Base-by-base conservation (phyloP, 2,329 filamentous ascomycete species). In the Arthrobotrys iridis region DNA sequence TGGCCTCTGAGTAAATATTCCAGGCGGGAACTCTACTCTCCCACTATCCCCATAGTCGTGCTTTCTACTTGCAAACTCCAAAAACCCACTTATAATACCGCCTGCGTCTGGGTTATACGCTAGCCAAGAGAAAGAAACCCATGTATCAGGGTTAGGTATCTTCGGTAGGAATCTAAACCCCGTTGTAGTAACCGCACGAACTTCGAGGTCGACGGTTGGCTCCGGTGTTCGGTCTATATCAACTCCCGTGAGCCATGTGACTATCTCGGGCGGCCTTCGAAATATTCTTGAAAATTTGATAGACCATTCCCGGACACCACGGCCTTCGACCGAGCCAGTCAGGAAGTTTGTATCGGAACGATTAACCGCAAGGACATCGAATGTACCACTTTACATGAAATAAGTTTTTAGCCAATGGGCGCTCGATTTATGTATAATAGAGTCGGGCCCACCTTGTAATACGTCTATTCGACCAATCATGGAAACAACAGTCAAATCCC, bases 401-500 rank as follows among this genome's bases (percentile, higher is more conserved):
- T 28, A n/a, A 41, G 20, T 26, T 33, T 10, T 28, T 46, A 46
- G 52, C 4, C 22, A 5, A 37, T 18, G 1, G 0, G 24, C 15
- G 22, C 3, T 37, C 15, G n/a, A 4, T 13, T 64, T 55, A 3
- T 24, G 52, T 10, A 33, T 11, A 13, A n/a, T 6, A 30, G 11
- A 35, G 20, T 28, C 28, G 15, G 43, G 8, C 41, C n/a, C 30
- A 74, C 70, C 55, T 58, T n/a, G 52, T 74, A n/a, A 74, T 55
- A 7, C 18, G 48, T 46, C 28, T 58, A 28, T 7, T 55, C 6
- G 70, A 74, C 70, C 70, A 74, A 18, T 74, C 70, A 30, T 74
- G 70, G 24, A 74, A 74, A 63, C 70, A 74, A 20, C 70, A 74
- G 37, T 74, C 70, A 15, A 74, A 74, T 10, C 70, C 70, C 18